Conservation (phyloP, 2,329 filamentous ascomycete genomes). For the Emmonsiellopsis sp. region DNA sequence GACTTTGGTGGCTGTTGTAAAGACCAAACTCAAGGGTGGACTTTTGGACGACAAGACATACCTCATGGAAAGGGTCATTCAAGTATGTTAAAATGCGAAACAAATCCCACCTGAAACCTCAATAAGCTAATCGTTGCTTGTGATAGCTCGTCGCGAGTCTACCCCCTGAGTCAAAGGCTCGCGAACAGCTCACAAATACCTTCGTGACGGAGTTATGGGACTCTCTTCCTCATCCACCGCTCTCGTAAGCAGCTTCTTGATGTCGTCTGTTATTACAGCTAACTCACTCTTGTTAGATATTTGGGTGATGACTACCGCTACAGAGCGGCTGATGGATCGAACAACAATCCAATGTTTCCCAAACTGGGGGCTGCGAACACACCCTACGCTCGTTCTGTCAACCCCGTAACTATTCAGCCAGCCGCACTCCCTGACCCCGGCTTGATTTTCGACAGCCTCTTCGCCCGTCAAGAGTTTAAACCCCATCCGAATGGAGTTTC, state of each 20-base stretch:
- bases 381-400: constrained; percentile 19
- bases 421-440: constrained; percentile 19
- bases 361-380: constrained; percentile 19
- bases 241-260: constrained; percentile 43
- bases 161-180: constrained; percentile 52
- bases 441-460: constrained; percentile 28
- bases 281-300: constrained; percentile 21
- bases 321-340: constrained; percentile 22
- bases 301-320: constrained; percentile 25
- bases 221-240: constrained; percentile 62
- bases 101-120: neutral
- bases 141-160: constrained; percentile 54
- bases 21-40: constrained; percentile 54
- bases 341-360: constrained; percentile 17
- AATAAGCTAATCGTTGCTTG: neutral
- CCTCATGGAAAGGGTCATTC: constrained; percentile 65
- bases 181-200: constrained; percentile 54
- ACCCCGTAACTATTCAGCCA: constrained; percentile 9
- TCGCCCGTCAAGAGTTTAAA: constrained; percentile 37
- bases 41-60: constrained; percentile 67
- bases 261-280: constrained; percentile 17
- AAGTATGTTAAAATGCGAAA: constrained; percentile 24
- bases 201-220: constrained; percentile 65
- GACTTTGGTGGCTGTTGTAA: constrained; percentile 54
- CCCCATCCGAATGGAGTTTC: constrained; percentile 39